Base-by-base conservation (phyloP, 2,329 filamentous ascomycete genomes). In the Remersonia thermophila region DNA sequence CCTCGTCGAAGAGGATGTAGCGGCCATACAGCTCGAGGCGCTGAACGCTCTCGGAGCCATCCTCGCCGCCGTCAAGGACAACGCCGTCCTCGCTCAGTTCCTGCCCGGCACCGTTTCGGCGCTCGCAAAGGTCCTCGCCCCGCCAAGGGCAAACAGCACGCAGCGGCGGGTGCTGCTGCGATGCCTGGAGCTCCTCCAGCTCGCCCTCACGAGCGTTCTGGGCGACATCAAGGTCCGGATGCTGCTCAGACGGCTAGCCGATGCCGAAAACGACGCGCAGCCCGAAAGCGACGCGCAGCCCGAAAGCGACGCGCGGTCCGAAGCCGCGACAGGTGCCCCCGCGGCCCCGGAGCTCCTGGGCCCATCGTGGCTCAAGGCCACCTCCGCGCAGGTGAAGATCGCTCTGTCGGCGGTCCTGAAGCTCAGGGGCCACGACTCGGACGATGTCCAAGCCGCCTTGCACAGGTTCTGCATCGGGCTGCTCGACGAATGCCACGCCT, bases 61-160 rank as follows among this genome's bases (percentile, higher is more conserved):
- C 7, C 73, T 77, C 45, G 51, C 56, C 6, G 72, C 75, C 15
- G 67, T 94, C 30, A 75, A 70, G 35, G 80, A 91, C 49, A 71
- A 71, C 32, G 71, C 81, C n/a, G 75, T 83, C 2, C 63, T 93
- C 38, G 83, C 85, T 8, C 87, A 74, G 42, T 91, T 98, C 51
- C 66, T 96, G 29, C 91, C 93, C 0, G 85, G 87, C 8, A 84
- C 84, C 0, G 73, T 94, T 0, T 96, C 91, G 3, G 75, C 77
- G 1, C 62, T 98, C 16, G 78, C 81, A 2, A 87, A 80, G 50
- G 63, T 85, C 1, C 60, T 93, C 34, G 79, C 81, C 4, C 75
- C 76, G 1, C 81, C 78, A 0, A 73, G 71, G 28, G 67, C 70
- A 9, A 60, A 65, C 30, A 74, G 69, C 47, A 57, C 55, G 1